A percentile compares a stretch with the other conserved stretches of the same genome.
Evolutionary conservation across 2,329 filamentous ascomycete genomes (phyloP).

Genomic region (Alternaria sp.): DNA sequence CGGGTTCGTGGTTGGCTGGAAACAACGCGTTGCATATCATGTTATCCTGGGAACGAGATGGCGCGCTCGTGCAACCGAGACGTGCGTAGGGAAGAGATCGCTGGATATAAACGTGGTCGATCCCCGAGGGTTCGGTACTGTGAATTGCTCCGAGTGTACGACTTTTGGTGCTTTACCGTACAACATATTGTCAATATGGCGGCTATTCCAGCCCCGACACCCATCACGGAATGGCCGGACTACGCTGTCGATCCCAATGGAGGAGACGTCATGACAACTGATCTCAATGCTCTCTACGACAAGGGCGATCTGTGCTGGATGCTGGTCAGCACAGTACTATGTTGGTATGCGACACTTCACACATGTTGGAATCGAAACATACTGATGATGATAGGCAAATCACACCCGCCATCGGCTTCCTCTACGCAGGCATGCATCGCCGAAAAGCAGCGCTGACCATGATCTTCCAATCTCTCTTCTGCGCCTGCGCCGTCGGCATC

Average conservation of each 20-base stretch:
- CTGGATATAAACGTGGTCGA: not conserved
- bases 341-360: constrained; percentile 26
- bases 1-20: not conserved
- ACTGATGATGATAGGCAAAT: constrained; percentile 34
- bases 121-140: not conserved
- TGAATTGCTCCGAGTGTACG: not conserved
- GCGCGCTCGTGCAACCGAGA: not conserved
- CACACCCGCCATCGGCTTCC: constrained; percentile 43
- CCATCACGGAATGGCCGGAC: constrained; percentile 53
- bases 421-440: constrained; percentile 45
- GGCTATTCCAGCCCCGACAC: constrained; percentile 34
- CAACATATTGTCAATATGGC: constrained; percentile 24
- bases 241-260: constrained; percentile 50
- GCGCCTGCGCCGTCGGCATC: constrained; percentile 53
- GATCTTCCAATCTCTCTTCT: constrained; percentile 57
- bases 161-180: not conserved
- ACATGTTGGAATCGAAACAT: not conserved
- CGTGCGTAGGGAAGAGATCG: constrained; percentile 11
- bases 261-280: constrained; percentile 53
- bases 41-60: constrained; percentile 2
- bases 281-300: constrained; percentile 55
- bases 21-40: constrained; percentile 5
- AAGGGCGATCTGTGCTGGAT: constrained; percentile 57
- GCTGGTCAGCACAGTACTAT: constrained; percentile 39
- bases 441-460: constrained; percentile 51